phyloP scores from a whole-genome alignment of 108 stramenopile genomes.

The Cyclotella sp. region DNA sequence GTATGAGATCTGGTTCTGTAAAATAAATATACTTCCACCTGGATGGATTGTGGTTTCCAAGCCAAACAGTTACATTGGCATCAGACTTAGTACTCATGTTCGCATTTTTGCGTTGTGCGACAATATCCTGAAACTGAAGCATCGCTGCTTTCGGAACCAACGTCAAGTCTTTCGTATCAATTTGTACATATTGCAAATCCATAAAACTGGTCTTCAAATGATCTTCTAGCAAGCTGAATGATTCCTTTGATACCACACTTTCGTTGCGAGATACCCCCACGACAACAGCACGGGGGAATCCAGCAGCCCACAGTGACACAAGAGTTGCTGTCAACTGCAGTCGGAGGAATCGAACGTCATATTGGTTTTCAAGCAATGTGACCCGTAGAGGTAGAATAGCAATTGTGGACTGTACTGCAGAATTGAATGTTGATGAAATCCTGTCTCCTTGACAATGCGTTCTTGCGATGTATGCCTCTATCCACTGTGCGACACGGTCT shows the following conservation, averaged over 20 bases:
- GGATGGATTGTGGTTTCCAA: conserved; percentile 14
- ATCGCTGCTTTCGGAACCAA: conserved; percentile 23
- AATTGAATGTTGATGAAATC: background rate
- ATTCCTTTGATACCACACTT: background rate
- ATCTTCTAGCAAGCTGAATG: conserved; percentile 9
- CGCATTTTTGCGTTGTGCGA: background rate
- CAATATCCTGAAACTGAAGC: conserved; percentile 5
- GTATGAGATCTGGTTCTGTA: conserved; percentile 37
- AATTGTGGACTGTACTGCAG: conserved; percentile 22
- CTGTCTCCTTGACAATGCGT: background rate
- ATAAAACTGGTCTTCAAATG: conserved; percentile 19
- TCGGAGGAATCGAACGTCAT: conserved; percentile 2
- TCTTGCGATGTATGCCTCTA: conserved; percentile 20
- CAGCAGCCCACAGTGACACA: conserved; percentile 18
- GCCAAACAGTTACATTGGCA: conserved; percentile 3
- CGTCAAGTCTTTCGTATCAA: conserved; percentile 5
- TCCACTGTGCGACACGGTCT: conserved; percentile 14
- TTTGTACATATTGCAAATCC: conserved; percentile 25
- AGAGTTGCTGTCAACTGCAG: conserved; percentile 26
- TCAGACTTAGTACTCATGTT: background rate
- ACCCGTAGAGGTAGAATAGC: conserved; percentile 32
- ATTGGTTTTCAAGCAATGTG: background rate
- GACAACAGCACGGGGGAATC: conserved; percentile 21
- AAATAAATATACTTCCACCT: conserved; percentile 32
- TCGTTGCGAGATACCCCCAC: conserved; percentile 30